Base-by-base conservation (phyloP, 2,329 filamentous ascomycete genomes). In the Ascochyta viciae-villosae region DNA sequence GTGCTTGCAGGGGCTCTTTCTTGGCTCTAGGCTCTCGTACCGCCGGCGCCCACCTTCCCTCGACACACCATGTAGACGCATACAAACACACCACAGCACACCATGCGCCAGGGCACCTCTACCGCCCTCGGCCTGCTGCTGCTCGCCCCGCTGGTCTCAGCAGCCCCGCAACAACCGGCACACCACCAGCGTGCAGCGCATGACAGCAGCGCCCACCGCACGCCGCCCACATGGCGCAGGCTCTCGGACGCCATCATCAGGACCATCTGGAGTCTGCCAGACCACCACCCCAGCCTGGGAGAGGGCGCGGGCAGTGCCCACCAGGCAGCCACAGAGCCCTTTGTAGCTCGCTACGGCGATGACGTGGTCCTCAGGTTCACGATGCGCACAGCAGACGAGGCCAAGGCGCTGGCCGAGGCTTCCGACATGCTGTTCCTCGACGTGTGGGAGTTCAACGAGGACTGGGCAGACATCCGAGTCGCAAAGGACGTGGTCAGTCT, bases 301-400 rank as follows among this genome's bases (percentile, higher is more conserved):
- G 34, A 40, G 3, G 45, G 48, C 12, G 7, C 29, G 3, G 4
- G 23, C 27, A 44, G 16, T 19, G 40, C 39, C 7, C 54, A 34
- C 10, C 26, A 16, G 16, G 39, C 44, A 8, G 60, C 68, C 15
- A 64, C 53, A 3, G 50, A 64, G 27, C 61, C 66, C 26, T 63
- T 74, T 31, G 58, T 73, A 27, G 77, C 81, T 29, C 78, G 80
- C 57, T 96, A 96, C 73, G 86, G 87, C 59, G 85, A 89, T 60
- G 88, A 97, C 75, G 83, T 96, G n/a, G 92, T 99, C 15, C 79
- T 98, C 60, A 88, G 95, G 35, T 97, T 98, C 82, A 91, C 89
- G 68, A 80, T 97, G 51, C 87, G 84, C 58, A 87, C 84, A 24
- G 76, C 82, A 3, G 82, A 87, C 19, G 90, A 96, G 70, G 88